phyloP scores from a whole-genome alignment of 108 stramenopile species.

The Licmophora abbreviata region DNA sequence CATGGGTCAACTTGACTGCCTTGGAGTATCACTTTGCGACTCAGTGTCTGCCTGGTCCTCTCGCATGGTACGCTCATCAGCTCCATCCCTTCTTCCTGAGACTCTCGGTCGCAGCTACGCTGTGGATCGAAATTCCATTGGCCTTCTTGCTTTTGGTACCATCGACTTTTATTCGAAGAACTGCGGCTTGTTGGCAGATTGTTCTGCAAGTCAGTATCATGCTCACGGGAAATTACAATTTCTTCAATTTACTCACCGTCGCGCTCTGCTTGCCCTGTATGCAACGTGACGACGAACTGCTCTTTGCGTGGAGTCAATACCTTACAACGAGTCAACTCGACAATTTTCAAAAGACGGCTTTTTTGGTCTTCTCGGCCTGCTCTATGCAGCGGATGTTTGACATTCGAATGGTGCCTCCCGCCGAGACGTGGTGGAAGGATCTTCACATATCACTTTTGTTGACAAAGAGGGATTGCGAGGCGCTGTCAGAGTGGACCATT shows the following conservation, averaged over 20 bases:
- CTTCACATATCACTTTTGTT: slow-evolving; percentile 14
- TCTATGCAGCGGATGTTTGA: slow-evolving; percentile 21
- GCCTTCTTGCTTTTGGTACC: slow-evolving; percentile 47
- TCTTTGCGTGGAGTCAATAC: background rate
- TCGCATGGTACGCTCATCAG: slow-evolving; percentile 53
- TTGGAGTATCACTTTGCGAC: slow-evolving; percentile 73
- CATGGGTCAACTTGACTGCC: slow-evolving; percentile 65
- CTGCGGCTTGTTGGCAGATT: slow-evolving; percentile 44
- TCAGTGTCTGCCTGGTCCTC: slow-evolving; percentile 51
- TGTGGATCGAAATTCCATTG: slow-evolving; percentile 56
- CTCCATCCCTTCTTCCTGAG: slow-evolving; percentile 43
- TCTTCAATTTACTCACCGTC: slow-evolving; percentile 69
- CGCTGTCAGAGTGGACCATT: slow-evolving; percentile 10
- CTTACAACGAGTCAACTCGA: background rate
- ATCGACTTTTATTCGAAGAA: slow-evolving; percentile 11
- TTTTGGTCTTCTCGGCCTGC: slow-evolving; percentile 10
- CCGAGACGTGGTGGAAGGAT: too few species aligned
- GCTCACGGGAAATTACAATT: slow-evolving; percentile 67
- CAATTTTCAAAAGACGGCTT: background rate
- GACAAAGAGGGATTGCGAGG: slow-evolving; percentile 21
- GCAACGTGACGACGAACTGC: slow-evolving; percentile 7
- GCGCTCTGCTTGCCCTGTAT: slow-evolving; percentile 39
- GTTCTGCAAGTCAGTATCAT: slow-evolving; percentile 57
- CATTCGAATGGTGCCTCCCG: slow-evolving; percentile 8
- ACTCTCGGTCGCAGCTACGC: slow-evolving; percentile 45